A percentile compares a stretch with the other conserved stretches of the same genome.
Conservation (phyloP, 805 yeast species). For the Barnettozyma vustinii region DNA sequence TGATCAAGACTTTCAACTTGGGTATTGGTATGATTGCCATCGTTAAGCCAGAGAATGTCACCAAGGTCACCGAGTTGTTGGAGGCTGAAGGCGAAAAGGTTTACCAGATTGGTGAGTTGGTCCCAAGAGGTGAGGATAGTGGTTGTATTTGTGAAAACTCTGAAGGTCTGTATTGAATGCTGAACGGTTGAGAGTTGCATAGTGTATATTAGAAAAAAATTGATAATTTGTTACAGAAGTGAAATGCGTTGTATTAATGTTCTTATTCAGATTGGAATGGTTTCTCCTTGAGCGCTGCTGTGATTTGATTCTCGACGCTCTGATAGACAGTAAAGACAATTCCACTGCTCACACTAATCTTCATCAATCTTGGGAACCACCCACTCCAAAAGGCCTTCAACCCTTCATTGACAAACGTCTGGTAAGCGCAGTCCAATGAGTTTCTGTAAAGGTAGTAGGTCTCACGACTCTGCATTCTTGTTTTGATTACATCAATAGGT, state of each 20-base stretch:
- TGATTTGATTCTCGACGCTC: conserved; percentile 44
- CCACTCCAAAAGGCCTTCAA: conserved; percentile 49
- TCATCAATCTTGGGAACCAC: conserved; percentile 61
- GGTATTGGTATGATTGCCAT: conserved; percentile 96
- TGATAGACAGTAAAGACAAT: conserved; percentile 62
- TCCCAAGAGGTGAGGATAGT: conserved; percentile 38
- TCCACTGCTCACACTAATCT: conserved; percentile 68
- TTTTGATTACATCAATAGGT: conserved; percentile 83
- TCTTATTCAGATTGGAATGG: conserved; percentile 30
- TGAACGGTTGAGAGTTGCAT: background rate
- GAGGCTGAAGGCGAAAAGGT: conserved; percentile 70
- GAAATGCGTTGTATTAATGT: background rate
- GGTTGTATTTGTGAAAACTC: conserved; percentile 49
- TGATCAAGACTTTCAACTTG: conserved; percentile 86
- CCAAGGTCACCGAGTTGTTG: conserved; percentile 46
- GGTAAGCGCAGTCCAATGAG: conserved; percentile 49
- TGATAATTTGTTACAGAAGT: background rate
- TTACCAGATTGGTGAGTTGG: conserved; percentile 59
- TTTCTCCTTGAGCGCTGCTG: conserved; percentile 30
- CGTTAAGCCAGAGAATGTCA: conserved; percentile 65
- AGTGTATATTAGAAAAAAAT: conserved; percentile 3
- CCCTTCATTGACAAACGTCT: conserved; percentile 44
- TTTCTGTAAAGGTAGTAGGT: conserved; percentile 55
- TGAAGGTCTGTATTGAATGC: conserved; percentile 23
- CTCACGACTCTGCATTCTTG: conserved; percentile 78